These are phyloP conservation scores for Zasmidium citrigriseum DNA, from an alignment of 2,329 filamentous ascomycete species.

Conservation along the genomic window DNA sequence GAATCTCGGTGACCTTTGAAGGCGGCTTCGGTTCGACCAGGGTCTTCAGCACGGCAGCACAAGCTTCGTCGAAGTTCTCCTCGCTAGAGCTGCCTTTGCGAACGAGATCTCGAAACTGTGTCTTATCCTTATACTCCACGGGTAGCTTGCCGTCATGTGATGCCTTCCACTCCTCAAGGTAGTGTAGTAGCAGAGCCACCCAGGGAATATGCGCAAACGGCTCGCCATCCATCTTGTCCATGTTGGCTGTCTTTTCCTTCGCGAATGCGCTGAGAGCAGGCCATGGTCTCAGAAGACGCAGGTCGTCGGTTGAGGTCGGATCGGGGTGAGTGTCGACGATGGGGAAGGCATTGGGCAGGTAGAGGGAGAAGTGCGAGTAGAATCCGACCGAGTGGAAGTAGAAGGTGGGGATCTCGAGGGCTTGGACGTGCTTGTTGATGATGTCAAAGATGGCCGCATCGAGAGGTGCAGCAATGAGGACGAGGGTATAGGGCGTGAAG, in stretches of 20 bases:
- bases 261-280: conserved; percentile 72
- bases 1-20: conserved; percentile 72
- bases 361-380: conserved; percentile 83
- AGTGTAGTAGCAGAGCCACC: conserved; percentile 78
- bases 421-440: conserved; percentile 53
- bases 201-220: conserved; percentile 93
- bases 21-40: conserved; percentile 69
- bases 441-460: conserved; percentile 52
- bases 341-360: conserved; percentile 76
- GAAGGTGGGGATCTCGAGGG: conserved; percentile 71
- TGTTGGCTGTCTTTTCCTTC: conserved; percentile 61
- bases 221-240: conserved; percentile 71
- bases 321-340: conserved; percentile 96
- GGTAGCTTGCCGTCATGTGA: conserved; percentile 69
- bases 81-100: conserved; percentile 73
- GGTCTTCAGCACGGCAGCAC: conserved; percentile 83
- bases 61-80: conserved; percentile 95
- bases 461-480: conserved; percentile 63
- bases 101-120: conserved; percentile 73
- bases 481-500: conserved; percentile 57
- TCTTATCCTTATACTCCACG: conserved; percentile 80
- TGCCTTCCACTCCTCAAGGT: conserved; percentile 77
- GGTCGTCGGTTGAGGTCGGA: conserved; percentile 77
- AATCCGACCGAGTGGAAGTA: conserved; percentile 89
- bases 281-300: conserved; percentile 85